Percentiles rank a stretch among this genome's conserved stretches.
These are phyloP conservation scores for Blastobotrys americana DNA, from an alignment of 805 yeast genomes.

Conservation along the genomic window DNA sequence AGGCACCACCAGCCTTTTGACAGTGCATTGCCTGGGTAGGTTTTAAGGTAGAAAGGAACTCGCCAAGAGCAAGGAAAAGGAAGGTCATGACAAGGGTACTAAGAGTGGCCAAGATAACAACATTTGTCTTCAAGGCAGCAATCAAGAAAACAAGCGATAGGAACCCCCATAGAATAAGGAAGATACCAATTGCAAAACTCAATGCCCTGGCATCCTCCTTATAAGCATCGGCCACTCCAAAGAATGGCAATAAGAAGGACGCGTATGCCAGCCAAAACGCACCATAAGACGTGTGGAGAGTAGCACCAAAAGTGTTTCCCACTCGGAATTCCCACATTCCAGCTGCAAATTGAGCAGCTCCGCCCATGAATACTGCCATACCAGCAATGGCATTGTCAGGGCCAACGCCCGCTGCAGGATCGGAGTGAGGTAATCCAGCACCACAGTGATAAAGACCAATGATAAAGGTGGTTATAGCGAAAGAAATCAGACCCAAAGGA, in stretches of 20 bases:
- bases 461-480: constrained; percentile 1
- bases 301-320: constrained; percentile 58
- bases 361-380: constrained; percentile 47
- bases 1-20: constrained; percentile 9
- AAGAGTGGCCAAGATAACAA: constrained; percentile 2
- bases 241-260: constrained; percentile 1
- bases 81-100: constrained; percentile 2
- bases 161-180: constrained; percentile 2
- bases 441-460: constrained; percentile 4
- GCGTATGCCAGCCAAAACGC: constrained; percentile 37
- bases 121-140: constrained; percentile 4
- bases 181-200: constrained; percentile 3
- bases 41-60: constrained; percentile 2
- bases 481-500: constrained; percentile 4
- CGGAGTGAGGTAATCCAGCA: constrained; percentile 3
- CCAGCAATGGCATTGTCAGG: constrained; percentile 5
- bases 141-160: constrained; percentile 1
- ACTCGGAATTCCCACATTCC: constrained; percentile 60
- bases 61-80: constrained; percentile 2
- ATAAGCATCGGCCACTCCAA: constrained; percentile 3
- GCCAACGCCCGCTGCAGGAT: constrained; percentile 2
- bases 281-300: constrained; percentile 37
- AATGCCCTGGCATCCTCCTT: constrained; percentile 1
- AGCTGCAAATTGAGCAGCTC: constrained; percentile 49
- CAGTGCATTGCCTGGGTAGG: neutral